These are phyloP conservation scores for Ceratocystiopsis sp. DNA, from an alignment of 2,329 filamentous ascomycete species.

Conservation along the genomic window DNA sequence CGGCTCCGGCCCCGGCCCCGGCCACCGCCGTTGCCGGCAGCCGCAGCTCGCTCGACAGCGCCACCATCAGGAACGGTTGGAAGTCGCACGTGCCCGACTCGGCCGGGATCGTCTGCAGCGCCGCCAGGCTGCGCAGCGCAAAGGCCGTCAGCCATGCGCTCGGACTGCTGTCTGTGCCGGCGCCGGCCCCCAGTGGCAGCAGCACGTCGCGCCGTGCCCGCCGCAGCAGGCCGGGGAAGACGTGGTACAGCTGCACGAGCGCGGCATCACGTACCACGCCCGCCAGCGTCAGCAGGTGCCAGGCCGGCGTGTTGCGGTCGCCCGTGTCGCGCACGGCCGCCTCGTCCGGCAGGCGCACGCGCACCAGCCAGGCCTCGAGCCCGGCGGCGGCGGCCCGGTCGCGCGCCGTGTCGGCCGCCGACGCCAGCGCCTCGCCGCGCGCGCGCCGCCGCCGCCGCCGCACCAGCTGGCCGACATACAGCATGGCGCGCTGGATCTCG, in stretches of 20 bases:
- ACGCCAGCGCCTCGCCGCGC: constrained; percentile 4
- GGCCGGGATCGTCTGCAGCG: constrained; percentile 29
- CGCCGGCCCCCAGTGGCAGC: constrained; percentile 16
- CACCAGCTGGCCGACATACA: constrained; percentile 26
- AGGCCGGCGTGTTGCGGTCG: constrained; percentile 32
- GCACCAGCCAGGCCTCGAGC: constrained; percentile 30
- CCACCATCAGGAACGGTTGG: constrained; percentile 34
- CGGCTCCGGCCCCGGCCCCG: no score
- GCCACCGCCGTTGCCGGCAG: constrained; percentile 8
- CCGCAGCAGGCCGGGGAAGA: constrained; percentile 32
- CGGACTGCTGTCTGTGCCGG: constrained; percentile 1
- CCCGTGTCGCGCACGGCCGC: constrained; percentile 31
- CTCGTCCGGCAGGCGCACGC: constrained; percentile 25
- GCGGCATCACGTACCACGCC: constrained; percentile 35
- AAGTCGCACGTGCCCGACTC: constrained; percentile 35
- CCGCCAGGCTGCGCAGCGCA: constrained; percentile 30
- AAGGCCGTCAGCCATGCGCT: constrained; percentile 29
- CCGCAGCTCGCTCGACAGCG: constrained; percentile 31
- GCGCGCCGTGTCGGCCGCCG: background rate
- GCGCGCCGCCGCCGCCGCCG: constrained; percentile 17
- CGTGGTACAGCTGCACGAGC: constrained; percentile 35
- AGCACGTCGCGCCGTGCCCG: constrained; percentile 13
- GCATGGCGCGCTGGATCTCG: constrained; percentile 25
- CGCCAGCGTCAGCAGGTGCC: constrained; percentile 33
- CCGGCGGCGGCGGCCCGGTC: constrained; percentile 19